Base-by-base conservation (phyloP, 768 basidiomycete species). In the Phylloporus arenicola region DNA sequence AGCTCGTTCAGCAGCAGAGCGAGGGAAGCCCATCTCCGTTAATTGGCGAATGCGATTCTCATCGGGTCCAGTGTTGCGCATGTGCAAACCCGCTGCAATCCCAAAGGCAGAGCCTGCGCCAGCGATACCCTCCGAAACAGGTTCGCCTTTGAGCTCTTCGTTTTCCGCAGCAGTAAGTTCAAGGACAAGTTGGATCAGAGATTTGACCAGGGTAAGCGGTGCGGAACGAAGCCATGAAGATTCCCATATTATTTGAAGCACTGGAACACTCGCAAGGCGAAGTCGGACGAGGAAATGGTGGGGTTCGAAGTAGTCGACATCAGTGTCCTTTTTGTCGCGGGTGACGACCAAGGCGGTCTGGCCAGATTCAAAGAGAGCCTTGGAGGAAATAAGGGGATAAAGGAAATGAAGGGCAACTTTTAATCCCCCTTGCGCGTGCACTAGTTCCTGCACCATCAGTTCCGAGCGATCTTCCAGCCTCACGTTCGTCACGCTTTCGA, bases 11-110 rank as follows among this genome's bases (percentile, higher is more conserved):
- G 85, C 91, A 12, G 90, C 89, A 37, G 82, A 78, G n/a, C 92
- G 82, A 31, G 87, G 82, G 74, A 98, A 99, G 41, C 96, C 96
- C 96, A 99, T 98, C 60, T 98, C 96, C 10, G 82, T 85, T 48
- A 98, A 75, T 59, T 92, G 87, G 45, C 81, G 79, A 47, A 97
- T 81, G 31, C 86, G 81, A 41, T 75, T 76, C 64, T 93, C 91
- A 63, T 92, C 88, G 0, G 86, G 80, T 12, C 76, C 81, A 52
- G 75, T 56, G 19, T 66, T 64, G 33, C 60, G 64, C 51, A 65
- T 67, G 52, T 65, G 64, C 52, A 59, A 63, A 37, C 64, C 72
- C 44, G 62, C 59, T 47, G 70, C 62, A 9, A 67, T 48, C 39
- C 69, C 61, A 31, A 64, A 54, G 10, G 64, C 58, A 30, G 66